These are phyloP conservation scores for Lipomyces orientalis DNA, from an alignment of 805 yeast genomes.

Conservation along the genomic window DNA sequence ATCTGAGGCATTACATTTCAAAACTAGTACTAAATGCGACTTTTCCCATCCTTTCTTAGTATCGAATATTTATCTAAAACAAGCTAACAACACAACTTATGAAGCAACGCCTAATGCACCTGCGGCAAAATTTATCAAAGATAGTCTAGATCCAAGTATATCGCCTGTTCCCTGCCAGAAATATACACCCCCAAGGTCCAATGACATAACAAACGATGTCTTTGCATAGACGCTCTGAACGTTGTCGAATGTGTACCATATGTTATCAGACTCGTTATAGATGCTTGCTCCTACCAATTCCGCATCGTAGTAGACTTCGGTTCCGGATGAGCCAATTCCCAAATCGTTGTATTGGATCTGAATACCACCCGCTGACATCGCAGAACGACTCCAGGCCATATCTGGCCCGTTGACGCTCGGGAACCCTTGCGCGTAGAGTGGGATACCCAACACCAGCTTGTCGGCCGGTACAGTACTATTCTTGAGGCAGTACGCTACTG, in stretches of 20 bases:
- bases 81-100: neutral
- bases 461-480: constrained; percentile 50
- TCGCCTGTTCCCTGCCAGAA: constrained; percentile 64
- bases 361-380: constrained; percentile 53
- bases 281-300: constrained; percentile 60
- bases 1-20: too few species aligned
- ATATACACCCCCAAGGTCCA: constrained; percentile 77
- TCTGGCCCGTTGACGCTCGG: constrained; percentile 52
- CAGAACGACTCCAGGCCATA: constrained; percentile 51
- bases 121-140: constrained; percentile 15
- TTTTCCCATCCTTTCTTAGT: too few species aligned
- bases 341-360: constrained; percentile 58
- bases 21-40: too few species aligned
- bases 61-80: neutral
- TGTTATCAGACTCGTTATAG: constrained; percentile 49
- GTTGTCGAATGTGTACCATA: constrained; percentile 69
- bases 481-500: constrained; percentile 53
- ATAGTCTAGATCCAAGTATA: constrained; percentile 17
- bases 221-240: constrained; percentile 59
- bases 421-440: constrained; percentile 74
- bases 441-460: constrained; percentile 81
- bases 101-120: constrained; percentile 4
- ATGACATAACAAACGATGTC: constrained; percentile 58
- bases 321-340: constrained; percentile 49
- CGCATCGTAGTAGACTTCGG: constrained; percentile 55